phyloP scores from a whole-genome alignment of 2,329 filamentous ascomycete genomes.

The Fusarium sp. region DNA sequence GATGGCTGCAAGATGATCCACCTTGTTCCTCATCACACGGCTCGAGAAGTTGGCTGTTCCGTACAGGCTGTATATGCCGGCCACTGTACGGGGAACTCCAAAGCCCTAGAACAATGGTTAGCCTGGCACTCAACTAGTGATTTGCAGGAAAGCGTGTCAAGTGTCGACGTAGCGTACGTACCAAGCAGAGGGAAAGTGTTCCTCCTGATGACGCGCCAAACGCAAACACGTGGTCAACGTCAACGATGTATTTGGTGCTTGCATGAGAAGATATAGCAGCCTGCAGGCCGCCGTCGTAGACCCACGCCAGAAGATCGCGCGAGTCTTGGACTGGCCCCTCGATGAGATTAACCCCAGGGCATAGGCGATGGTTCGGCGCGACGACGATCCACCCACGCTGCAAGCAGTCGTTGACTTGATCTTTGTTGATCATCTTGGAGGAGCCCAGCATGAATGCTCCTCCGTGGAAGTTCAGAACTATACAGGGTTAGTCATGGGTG shows the following conservation, averaged over 20 bases:
- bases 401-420: neutral
- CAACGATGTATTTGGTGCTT: conserved; percentile 28
- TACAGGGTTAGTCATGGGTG: neutral
- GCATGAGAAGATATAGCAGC: conserved; percentile 20
- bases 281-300: conserved; percentile 46
- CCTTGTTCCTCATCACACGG: conserved; percentile 50
- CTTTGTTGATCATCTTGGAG: conserved; percentile 3
- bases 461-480: neutral
- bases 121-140: neutral
- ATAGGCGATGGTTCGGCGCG: conserved; percentile 35
- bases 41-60: conserved; percentile 54
- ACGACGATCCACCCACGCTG: conserved; percentile 2
- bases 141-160: neutral
- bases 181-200: conserved; percentile 50
- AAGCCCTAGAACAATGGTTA: conserved; percentile 48
- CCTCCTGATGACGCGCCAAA: conserved; percentile 54
- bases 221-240: conserved; percentile 48
- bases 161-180: conserved; percentile 43
- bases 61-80: conserved; percentile 56
- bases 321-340: conserved; percentile 49
- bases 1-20: conserved; percentile 45
- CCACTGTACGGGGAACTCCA: conserved; percentile 48
- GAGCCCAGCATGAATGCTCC: conserved; percentile 9
- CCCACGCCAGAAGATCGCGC: conserved; percentile 51
- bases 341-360: conserved; percentile 49